A percentile compares a stretch with the other conserved stretches of the same genome.
These are phyloP conservation scores for Schizopora paradoxa DNA, from an alignment of 1,284 basidiomycete species.

Conservation along the genomic window DNA sequence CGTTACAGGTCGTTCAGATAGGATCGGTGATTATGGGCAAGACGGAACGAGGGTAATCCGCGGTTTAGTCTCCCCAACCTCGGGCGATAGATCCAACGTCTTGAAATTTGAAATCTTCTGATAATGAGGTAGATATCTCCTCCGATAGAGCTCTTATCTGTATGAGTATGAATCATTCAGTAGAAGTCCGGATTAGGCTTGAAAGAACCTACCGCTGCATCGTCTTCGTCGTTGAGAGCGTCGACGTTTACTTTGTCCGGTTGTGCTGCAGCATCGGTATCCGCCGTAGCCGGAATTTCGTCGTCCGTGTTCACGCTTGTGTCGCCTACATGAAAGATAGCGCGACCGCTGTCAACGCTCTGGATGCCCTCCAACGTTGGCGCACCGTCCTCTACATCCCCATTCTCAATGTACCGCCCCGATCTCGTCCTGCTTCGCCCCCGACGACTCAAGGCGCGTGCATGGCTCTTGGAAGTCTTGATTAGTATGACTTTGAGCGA, in stretches of 20 bases:
- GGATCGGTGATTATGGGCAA: too few species aligned
- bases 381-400: conserved; percentile 1
- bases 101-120: conserved; percentile 11
- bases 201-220: conserved; percentile 38
- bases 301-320: neutral
- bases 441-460: conserved; percentile 8
- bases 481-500: conserved; percentile 12
- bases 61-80: conserved; percentile 18
- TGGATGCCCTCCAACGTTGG: conserved; percentile 16
- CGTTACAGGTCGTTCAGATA: too few species aligned
- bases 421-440: conserved; percentile 13
- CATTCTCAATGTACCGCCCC: conserved; percentile 7
- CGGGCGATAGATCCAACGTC: conserved; percentile 16
- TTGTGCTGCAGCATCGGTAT: neutral
- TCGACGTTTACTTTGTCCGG: conserved; percentile 7
- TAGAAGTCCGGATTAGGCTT: too few species aligned
- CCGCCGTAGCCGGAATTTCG: neutral
- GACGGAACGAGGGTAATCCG: neutral
- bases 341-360: conserved; percentile 13
- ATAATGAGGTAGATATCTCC: conserved; percentile 6
- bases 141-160: conserved; percentile 16
- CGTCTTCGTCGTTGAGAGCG: conserved; percentile 32
- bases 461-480: conserved; percentile 5
- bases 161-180: neutral
- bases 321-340: neutral